Evolutionary conservation across 441 rosid genomes (phyloP).

Genomic region (Geranium incanum): DNA sequence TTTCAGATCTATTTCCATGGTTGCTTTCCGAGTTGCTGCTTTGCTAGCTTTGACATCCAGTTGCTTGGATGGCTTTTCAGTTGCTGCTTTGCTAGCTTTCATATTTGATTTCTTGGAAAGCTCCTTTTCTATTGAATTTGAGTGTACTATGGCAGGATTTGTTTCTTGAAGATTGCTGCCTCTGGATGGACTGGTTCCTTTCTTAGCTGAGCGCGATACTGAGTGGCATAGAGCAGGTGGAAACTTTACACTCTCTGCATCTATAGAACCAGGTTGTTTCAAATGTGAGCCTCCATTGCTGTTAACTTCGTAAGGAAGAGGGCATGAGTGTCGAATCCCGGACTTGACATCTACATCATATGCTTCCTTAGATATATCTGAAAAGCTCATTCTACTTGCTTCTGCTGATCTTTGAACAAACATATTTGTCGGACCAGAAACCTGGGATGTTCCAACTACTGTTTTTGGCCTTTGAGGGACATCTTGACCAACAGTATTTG

Average conservation of each 20-base stretch:
- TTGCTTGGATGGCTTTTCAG: constrained; percentile 28
- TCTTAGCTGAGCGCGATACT: constrained; percentile 35
- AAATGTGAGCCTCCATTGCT: constrained; percentile 25
- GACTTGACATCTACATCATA: constrained; percentile 23
- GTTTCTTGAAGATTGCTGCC: constrained; percentile 34
- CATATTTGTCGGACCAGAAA: constrained; percentile 30
- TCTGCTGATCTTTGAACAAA: constrained; percentile 33
- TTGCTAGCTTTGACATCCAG: background rate
- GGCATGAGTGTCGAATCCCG: constrained; percentile 37
- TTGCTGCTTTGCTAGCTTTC: constrained; percentile 29
- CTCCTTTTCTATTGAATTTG: constrained; percentile 26
- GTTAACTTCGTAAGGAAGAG: constrained; percentile 36
- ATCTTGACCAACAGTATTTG: constrained; percentile 27
- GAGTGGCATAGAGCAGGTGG: constrained; percentile 10
- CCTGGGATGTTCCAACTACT: constrained; percentile 32
- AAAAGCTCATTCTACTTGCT: constrained; percentile 35
- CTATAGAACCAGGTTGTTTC: constrained; percentile 30
- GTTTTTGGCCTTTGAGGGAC: constrained; percentile 33
- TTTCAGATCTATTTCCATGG: constrained; percentile 27
- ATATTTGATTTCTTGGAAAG: constrained; percentile 32
- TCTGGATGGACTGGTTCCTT: constrained; percentile 30
- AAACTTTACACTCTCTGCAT: constrained; percentile 28
- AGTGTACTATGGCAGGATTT: constrained; percentile 22
- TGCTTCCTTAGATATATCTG: constrained; percentile 29
- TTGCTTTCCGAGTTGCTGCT: background rate